Conservation (phyloP, 192 early-diverging fungal species). For the Podochytrium sp. region DNA sequence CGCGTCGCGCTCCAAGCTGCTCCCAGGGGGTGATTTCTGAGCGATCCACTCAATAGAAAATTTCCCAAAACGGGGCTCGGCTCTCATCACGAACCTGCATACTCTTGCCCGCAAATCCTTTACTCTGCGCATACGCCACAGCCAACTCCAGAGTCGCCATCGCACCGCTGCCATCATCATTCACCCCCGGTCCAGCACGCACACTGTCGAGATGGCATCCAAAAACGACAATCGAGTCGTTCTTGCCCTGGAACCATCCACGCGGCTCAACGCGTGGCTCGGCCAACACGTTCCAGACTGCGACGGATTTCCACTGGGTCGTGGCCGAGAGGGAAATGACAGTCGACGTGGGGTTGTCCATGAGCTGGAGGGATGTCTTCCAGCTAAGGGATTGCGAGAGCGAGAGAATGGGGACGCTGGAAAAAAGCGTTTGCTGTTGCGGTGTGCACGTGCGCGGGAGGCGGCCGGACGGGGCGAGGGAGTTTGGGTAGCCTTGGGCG, state of each 20-base stretch:
- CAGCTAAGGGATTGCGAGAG: conserved; percentile 14
- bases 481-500: conserved; percentile 18
- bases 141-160: conserved; percentile 46
- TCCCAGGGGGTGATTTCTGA: too few species aligned
- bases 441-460: not conserved
- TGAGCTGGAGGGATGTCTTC: not conserved
- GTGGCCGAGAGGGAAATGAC: not conserved
- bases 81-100: not conserved
- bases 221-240: conserved; percentile 1
- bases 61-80: too few species aligned
- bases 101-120: not conserved
- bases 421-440: not conserved
- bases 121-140: conserved; percentile 9
- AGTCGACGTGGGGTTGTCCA: not conserved
- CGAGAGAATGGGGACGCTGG: not conserved
- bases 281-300: conserved; percentile 38
- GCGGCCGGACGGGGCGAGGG: conserved; percentile 10
- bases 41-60: too few species aligned
- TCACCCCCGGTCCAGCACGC: conserved; percentile 51
- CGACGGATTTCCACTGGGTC: not conserved
- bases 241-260: conserved; percentile 1
- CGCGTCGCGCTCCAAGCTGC: too few species aligned
- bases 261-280: conserved; percentile 22
- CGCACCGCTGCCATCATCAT: conserved; percentile 54
- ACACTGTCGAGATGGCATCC: conserved; percentile 46